Evolutionary conservation across 148 eudicot genomes (phyloP).

Genomic region (Cornus kousa): DNA sequence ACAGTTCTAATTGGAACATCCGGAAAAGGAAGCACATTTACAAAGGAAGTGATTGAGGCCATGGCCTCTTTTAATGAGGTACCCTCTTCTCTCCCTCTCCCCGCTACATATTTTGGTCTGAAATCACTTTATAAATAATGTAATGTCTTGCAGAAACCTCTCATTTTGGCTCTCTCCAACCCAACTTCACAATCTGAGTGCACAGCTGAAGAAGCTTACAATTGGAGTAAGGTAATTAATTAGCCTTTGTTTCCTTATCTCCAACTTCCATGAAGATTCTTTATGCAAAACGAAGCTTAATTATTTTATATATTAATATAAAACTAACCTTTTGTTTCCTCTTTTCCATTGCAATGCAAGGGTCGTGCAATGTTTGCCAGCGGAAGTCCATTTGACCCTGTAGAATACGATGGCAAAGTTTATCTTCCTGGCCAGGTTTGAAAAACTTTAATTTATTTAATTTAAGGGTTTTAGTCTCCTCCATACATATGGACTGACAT

Average conservation of each 20-base stretch:
- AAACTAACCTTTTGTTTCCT: slow-evolving; percentile 4
- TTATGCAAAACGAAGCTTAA: background rate
- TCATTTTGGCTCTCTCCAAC: slow-evolving; percentile 92
- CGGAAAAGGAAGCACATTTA: slow-evolving; percentile 82
- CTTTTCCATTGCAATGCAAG: slow-evolving; percentile 24
- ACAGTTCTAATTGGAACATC: slow-evolving; percentile 83
- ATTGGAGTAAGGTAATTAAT: slow-evolving; percentile 64
- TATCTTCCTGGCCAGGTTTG: slow-evolving; percentile 85
- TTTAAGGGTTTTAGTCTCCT: background rate
- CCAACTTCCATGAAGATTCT: background rate
- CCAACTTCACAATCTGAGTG: slow-evolving; percentile 95
- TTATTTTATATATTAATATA: background rate
- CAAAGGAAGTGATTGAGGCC: slow-evolving; percentile 84
- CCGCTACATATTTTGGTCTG: background rate
- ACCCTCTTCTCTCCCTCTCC: slow-evolving; percentile 13
- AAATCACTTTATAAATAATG: background rate
- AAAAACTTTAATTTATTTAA: background rate
- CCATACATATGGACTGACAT: background rate
- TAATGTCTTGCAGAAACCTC: slow-evolving; percentile 63
- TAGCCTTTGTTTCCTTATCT: no score
- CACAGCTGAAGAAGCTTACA: slow-evolving; percentile 96
- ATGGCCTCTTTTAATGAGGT: slow-evolving; percentile 83
- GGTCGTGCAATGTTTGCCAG: slow-evolving; percentile 88
- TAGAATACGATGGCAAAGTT: slow-evolving; percentile 65
- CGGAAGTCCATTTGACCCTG: slow-evolving; percentile 91